Evolutionary conservation across 2,329 filamentous ascomycete genomes (phyloP), one percentile per base, ranked within the genome.

Genomic region (Talaromyces sp.): DNA sequence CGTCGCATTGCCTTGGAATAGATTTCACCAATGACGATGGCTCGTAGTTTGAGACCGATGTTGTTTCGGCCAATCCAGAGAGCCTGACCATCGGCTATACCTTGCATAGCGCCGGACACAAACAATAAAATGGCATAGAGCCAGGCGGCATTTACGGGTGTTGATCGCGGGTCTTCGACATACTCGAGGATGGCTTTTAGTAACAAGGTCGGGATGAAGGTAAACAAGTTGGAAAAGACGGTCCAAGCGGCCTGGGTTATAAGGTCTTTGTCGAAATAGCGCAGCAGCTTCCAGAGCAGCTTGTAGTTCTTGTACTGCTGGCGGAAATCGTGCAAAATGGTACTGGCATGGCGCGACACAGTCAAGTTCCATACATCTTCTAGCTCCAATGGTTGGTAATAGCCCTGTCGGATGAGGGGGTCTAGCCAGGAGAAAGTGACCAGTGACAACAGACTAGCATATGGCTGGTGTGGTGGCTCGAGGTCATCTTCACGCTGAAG

Each of bases 21-120:
- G 53, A 99, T 95, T 70, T 99, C 95, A 59, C 95, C 95, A 66
- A 99, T 91, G 64, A 99, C 92, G 70, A 99, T 95, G 56, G 95
- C 93, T 64, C 93, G 89, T 50, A 98, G 82, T 63, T 91, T 89
- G 68, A 99, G 93, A 76, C 93, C 97, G 63, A 98, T 90, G 75
- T 92, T 96, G 75, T 92, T 96, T 59, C 95, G 89, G 17, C 95
- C 95, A 62, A 96, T 89, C 90, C 91, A 99, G 0, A 99, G 82
- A 9, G 91, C 90, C 73, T 95, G 90, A 21, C 89, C 90, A 74
- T 95, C 91, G 32, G 87, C 87, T 24, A 96, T 81, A 5, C 93
- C 95, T 61, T 92, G 89, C 26, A 95, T 78, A 46, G 90, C 82
- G 62, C 95, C 92, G 8, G 93, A 89, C 46, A 92, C 81, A 46